Evolutionary conservation across 176 grass and related monocot genomes (phyloP), one percentile per base, ranked within the genome.

Genomic region (Puya raimondii): DNA sequence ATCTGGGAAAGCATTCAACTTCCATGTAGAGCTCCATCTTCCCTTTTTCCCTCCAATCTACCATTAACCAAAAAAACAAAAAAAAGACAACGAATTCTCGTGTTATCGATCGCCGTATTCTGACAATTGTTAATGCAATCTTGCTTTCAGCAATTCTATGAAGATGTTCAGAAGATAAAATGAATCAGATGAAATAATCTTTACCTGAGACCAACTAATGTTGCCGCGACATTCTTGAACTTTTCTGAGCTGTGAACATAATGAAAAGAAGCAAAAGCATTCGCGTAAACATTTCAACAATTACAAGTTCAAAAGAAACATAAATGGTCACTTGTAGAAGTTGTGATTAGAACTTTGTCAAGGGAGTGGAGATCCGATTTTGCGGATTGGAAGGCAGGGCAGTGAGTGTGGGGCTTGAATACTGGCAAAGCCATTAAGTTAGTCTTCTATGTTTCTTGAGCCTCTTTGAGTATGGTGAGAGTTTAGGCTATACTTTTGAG

Each of bases 1-100:
- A 76, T 89, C 87, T 26, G 93, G 93, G 48, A 87, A 72, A 11
- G 89, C 89, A 25, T 80, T 76, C 58, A 74, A 50, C 78, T 87
- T 87, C 76, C 52, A 75, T 10, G 74, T 79, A 2, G 47, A 72
- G 49, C 70, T 63, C 65, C 64, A 11, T 64, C 76, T 78, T 75
- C 59, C 53, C 47, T 75, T 42, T 7, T 9, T 66, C 66, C 50
- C 53, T 58, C 27, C 64, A 74, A 52, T 63, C 64, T 50, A 49
- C 47, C 70, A 63, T 9, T 23, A 67, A 47, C 12, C 9, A 65
- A 12, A 13, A 54, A 5, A 26, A 1, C 1, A 26, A 26, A 42
- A 42, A 70, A 1, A 54, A 2, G 14, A 14, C 1, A 42, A 11
- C 33, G 15, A 58, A 13, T 53, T 54, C 14, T 22, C 59, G 3